Evolutionary conservation across 257 asterid species (phyloP).

Genomic region (Osmanthus fragrans): DNA sequence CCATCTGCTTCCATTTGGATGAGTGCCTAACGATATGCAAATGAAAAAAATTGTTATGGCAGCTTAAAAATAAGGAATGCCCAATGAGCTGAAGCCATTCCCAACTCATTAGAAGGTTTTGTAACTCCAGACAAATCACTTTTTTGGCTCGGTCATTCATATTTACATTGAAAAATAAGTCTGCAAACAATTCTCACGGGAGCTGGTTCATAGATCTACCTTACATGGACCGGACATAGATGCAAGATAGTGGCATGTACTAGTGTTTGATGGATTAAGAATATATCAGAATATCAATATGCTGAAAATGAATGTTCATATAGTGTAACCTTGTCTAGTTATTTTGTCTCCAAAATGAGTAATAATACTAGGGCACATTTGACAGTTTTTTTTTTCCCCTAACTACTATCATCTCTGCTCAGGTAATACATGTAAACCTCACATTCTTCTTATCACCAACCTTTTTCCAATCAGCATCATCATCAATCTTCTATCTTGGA

Average conservation of each 20-base stretch:
- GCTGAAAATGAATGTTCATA: neutral
- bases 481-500: neutral
- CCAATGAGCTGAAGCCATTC: neutral
- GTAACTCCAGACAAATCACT: neutral
- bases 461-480: neutral
- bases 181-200: neutral
- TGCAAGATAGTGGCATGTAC: neutral
- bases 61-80: conserved; percentile 5
- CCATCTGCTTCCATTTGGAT: conserved; percentile 90
- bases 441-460: neutral
- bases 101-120: neutral
- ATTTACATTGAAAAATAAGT: neutral
- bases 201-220: neutral
- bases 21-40: conserved; percentile 56
- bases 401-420: neutral
- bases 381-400: neutral
- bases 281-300: neutral
- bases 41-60: neutral
- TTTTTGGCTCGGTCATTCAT: neutral
- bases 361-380: neutral
- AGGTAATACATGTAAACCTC: neutral
- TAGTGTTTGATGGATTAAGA: neutral
- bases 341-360: neutral
- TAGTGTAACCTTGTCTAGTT: neutral
- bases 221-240: neutral